Conservation (phyloP, 805 yeast species). For the Kuraishia ogatae region DNA sequence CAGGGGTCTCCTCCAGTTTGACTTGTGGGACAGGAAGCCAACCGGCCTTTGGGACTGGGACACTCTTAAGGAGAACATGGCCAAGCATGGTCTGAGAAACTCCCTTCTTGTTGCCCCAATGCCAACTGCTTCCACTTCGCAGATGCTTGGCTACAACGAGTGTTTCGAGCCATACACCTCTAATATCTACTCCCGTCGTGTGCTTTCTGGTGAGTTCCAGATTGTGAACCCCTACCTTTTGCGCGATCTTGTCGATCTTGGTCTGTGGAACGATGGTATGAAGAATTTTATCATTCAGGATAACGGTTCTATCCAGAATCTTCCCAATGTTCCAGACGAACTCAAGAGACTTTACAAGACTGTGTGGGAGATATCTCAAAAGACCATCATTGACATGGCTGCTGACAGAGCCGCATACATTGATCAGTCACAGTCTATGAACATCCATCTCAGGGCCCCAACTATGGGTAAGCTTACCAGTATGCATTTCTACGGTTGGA, state of each 20-base stretch:
- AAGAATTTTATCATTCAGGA: conserved; percentile 67
- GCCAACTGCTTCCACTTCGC: conserved; percentile 99
- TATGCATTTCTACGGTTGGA: conserved; percentile 99
- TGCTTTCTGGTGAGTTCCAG: conserved; percentile 89
- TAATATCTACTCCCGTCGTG: conserved; percentile 85
- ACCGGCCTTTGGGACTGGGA: conserved; percentile 78
- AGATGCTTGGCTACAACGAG: conserved; percentile 87
- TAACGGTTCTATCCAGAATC: conserved; percentile 80
- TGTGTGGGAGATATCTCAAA: conserved; percentile 94
- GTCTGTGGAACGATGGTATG: conserved; percentile 75
- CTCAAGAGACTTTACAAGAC: conserved; percentile 80
- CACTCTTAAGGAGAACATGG: conserved; percentile 47
- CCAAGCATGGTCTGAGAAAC: conserved; percentile 68
- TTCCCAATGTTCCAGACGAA: conserved; percentile 66
- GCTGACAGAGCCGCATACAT: conserved; percentile 67
- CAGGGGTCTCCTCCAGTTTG: conserved; percentile 76
- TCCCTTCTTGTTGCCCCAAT: conserved; percentile 87
- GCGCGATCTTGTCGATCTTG: conserved; percentile 72
- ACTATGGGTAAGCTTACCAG: conserved; percentile 95
- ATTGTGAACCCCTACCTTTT: conserved; percentile 82
- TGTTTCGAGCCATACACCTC: conserved; percentile 96
- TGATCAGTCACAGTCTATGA: conserved; percentile 90
- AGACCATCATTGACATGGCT: conserved; percentile 77
- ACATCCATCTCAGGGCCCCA: conserved; percentile 80
- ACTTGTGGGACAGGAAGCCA: conserved; percentile 79